Conservation (phyloP, 2,329 filamentous ascomycete genomes). For the Colletotrichum gloeosporioides region DNA sequence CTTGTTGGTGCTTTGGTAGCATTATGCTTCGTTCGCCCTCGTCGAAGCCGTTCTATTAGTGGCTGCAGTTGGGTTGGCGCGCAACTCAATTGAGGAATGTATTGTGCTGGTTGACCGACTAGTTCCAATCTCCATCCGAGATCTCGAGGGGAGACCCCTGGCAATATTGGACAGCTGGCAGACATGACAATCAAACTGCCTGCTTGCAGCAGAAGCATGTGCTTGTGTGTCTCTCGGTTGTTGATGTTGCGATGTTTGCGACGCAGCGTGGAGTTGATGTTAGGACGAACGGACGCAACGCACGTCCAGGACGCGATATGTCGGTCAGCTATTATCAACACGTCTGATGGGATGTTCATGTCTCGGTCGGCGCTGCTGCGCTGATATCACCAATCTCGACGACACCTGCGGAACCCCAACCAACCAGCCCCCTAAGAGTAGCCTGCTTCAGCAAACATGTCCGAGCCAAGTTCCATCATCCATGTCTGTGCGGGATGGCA, state of each 20-base stretch:
- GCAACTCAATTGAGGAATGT: slow-evolving; percentile 12
- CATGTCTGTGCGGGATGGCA: slow-evolving; percentile 17
- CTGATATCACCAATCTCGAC: background rate
- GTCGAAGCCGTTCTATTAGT: background rate
- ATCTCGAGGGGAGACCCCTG: slow-evolving; percentile 22
- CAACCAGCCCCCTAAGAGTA: background rate
- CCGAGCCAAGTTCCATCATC: background rate
- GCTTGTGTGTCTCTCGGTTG: slow-evolving; percentile 8
- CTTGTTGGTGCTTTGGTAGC: background rate
- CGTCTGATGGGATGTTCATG: background rate
- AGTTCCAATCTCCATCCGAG: slow-evolving; percentile 12
- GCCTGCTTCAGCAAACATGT: background rate
- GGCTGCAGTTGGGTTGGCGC: background rate
- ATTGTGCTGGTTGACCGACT: background rate
- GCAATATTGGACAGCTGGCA: slow-evolving; percentile 21
- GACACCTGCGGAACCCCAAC: background rate
- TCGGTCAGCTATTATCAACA: background rate
- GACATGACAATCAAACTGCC: slow-evolving; percentile 18
- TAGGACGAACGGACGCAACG: background rate
- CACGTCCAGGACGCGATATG: background rate
- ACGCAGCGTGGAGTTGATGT: background rate
- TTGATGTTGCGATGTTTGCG: background rate
- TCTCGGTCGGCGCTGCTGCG: background rate
- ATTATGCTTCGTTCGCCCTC: background rate
- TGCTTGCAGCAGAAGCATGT: slow-evolving; percentile 12